Evolutionary conservation across 495 filamentous ascomycete genomes (phyloP), one percentile per base, ranked within the genome.

Genomic region (Aspergillus wentii): DNA sequence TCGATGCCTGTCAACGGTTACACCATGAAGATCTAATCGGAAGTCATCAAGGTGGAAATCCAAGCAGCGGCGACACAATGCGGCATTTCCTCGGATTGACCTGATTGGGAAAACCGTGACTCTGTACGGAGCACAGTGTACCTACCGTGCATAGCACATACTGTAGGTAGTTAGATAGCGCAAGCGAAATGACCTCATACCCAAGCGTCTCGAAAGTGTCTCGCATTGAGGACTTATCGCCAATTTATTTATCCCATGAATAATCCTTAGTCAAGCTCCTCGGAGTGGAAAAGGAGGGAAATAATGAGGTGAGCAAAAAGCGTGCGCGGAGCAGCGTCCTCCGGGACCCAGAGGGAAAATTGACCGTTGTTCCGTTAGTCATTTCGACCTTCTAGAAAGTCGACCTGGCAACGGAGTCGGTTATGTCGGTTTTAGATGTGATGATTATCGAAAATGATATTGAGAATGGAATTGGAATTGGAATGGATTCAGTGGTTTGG

Each of bases 261-360:
- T 10, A 25, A 23, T 19, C 7, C 7, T 36, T 8, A 25, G 22
- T 25, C 22, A 25, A 25, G 22, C 22, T 10, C 6, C 6, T 10
- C 6, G 22, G 6, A 6, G 22, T 5, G 6, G 22, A n/a, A n/a
- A n/a, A n/a, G n/a, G n/a, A n/a, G n/a, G n/a, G n/a, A n/a, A n/a
- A n/a, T n/a, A n/a, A n/a, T n/a, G n/a, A n/a, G n/a, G n/a, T n/a
- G n/a, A n/a, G n/a, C n/a, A n/a, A n/a, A n/a, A n/a, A n/a, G n/a
- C n/a, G 22, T 10, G 6, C 22, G 22, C 33, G 33, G 33, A 36
- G 33, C 23, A 36, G 10, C 17, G 33, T 36, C 33, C 33, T 36
- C 33, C 33, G 33, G 33, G 33, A 36, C 21, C 33, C 19, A 26
- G 33, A 36, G 11, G 11, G 5, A 11, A 25, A 11, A 11, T 6